Percentiles rank a stretch among this genome's conserved stretches.
phyloP scores from a whole-genome alignment of 163 green algal species.

The Smithsoniella earleae region DNA sequence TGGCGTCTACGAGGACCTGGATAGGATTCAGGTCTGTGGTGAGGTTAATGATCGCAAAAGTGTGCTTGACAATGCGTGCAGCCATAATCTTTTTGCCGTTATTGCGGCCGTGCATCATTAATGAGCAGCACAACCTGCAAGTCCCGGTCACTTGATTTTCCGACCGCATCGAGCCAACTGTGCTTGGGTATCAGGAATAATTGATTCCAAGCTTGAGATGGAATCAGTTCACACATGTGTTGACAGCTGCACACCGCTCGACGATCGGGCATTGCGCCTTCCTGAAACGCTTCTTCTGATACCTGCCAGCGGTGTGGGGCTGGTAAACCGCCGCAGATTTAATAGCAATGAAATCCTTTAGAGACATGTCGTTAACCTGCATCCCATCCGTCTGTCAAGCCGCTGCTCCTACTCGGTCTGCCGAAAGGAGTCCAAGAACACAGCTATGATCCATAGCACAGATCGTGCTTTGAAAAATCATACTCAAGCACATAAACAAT shows the following conservation, averaged over 20 bases:
- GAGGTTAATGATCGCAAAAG: conserved; percentile 98
- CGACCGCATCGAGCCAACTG: too few relatives aligned
- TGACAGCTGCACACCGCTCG: too few relatives aligned
- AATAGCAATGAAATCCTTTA: conserved; percentile 99
- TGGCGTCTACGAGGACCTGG: conserved; percentile 95
- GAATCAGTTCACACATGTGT: too few relatives aligned
- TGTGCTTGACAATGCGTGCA: conserved; percentile 92
- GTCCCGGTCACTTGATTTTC: too few relatives aligned
- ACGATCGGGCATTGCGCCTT: conserved; percentile 99
- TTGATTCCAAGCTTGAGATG: too few relatives aligned
- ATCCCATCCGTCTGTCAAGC: too few relatives aligned
- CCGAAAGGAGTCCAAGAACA: too few relatives aligned
- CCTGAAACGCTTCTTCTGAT: conserved; percentile 96
- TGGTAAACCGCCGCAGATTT: conserved; percentile 84
- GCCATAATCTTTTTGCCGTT: conserved; percentile 99
- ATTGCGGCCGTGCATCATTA: conserved; percentile 99
- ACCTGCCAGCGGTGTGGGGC: conserved; percentile 94
- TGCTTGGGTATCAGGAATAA: too few relatives aligned
- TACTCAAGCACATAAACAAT: too few relatives aligned
- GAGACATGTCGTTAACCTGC: conserved; percentile 92
- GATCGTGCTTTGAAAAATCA: too few relatives aligned
- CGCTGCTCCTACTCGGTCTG: too few relatives aligned
- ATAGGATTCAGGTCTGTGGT: conserved; percentile 98
- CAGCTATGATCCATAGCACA: too few relatives aligned
- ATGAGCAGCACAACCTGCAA: conserved; percentile 77